Conservation (phyloP, 495 filamentous ascomycete species). For the Daldinia caldariorum region DNA sequence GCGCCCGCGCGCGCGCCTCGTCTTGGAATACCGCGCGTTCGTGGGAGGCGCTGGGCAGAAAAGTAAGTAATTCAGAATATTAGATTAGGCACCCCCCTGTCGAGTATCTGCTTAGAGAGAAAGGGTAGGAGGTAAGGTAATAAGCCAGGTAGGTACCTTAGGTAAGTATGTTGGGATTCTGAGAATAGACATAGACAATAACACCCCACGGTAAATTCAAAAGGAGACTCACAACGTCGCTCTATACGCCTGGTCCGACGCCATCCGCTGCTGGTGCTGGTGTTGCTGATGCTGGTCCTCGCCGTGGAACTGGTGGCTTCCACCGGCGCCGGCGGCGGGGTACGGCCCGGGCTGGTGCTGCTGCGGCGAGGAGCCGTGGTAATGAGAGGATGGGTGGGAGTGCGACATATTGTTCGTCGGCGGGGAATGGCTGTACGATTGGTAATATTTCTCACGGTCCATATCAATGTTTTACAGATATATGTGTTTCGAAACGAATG, state of each 20-base stretch:
- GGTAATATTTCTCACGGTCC: conserved; percentile 3
- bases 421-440: conserved; percentile 17
- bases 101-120: too few species aligned
- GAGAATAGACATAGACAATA: too few species aligned
- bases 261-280: conserved; percentile 30
- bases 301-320: conserved; percentile 5
- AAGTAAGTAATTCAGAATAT: too few species aligned
- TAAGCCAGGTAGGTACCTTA: too few species aligned
- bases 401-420: conserved; percentile 8
- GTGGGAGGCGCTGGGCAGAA: conserved; percentile 40
- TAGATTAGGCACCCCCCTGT: too few species aligned
- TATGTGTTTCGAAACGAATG: neutral
- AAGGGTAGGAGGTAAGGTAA: too few species aligned
- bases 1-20: conserved; percentile 27
- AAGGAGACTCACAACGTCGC: conserved; percentile 32
- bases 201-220: neutral
- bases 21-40: conserved; percentile 42
- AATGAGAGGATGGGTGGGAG: conserved; percentile 15
- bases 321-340: neutral
- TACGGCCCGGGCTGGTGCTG: conserved; percentile 5
- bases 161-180: neutral
- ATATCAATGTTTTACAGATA: neutral
- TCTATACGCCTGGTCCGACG: conserved; percentile 33
- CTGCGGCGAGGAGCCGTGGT: neutral
- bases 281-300: conserved; percentile 27